A percentile compares a stretch with the other conserved stretches of the same genome.
Evolutionary conservation across 768 basidiomycete genomes (phyloP).

Genomic region (Steccherinum ochraceum): DNA sequence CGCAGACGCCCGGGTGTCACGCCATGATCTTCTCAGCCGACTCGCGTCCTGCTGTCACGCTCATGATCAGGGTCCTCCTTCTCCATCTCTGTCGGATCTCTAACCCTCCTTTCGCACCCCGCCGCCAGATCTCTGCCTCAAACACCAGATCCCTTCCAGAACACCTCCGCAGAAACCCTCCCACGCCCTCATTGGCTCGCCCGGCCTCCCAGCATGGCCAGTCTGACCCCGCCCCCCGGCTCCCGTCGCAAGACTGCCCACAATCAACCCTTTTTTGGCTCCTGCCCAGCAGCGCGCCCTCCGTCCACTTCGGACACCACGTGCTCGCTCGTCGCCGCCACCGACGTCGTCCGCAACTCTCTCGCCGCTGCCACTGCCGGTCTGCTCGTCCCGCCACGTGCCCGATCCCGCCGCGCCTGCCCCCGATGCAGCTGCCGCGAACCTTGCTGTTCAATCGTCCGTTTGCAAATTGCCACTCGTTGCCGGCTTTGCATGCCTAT

Average conservation of each 20-base stretch:
- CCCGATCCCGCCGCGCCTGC: no score
- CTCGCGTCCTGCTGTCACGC: background rate
- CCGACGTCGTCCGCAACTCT: no score
- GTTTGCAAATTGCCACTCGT: no score
- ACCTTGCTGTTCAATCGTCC: no score
- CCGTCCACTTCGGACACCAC: background rate
- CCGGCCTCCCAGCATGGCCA: background rate
- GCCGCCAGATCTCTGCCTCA: background rate
- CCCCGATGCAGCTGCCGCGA: no score
- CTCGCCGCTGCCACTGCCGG: no score
- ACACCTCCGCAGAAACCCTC: background rate
- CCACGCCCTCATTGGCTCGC: background rate
- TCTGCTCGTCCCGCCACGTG: no score
- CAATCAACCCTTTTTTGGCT: background rate
- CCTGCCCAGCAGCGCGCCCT: background rate
- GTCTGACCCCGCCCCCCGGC: background rate
- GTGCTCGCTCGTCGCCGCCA: background rate
- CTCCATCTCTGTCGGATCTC: slow-evolving; percentile 1
- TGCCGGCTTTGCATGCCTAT: no score
- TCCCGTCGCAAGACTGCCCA: background rate
- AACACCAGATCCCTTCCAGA: slow-evolving; percentile 1
- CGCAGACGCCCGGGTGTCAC: background rate
- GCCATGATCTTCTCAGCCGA: background rate
- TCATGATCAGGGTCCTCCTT: background rate
- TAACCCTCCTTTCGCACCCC: background rate